phyloP scores from a whole-genome alignment of 306 rosid genomes.

The Lathyrus aphaca region DNA sequence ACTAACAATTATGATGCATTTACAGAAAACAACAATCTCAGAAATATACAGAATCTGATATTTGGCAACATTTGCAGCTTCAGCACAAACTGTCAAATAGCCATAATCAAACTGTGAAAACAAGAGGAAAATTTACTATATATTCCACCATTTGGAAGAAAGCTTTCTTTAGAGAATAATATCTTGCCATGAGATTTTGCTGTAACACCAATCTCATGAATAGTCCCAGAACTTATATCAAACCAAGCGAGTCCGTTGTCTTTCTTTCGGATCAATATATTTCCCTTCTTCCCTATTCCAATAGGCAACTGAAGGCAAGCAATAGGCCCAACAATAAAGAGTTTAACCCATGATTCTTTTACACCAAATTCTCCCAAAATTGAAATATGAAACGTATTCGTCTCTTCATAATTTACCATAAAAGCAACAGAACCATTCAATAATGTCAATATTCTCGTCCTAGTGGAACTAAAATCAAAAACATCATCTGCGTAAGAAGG shows the following conservation, averaged over 20 bases:
- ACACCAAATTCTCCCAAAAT: no score
- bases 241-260: not conserved
- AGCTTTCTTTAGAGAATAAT: not conserved
- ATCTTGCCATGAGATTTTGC: not conserved
- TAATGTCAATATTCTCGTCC: not conserved
- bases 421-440: not conserved
- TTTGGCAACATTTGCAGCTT: no score
- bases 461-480: not conserved
- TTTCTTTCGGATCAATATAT: not conserved
- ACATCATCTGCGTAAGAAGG: not conserved
- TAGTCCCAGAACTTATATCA: not conserved
- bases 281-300: not conserved
- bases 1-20: not conserved
- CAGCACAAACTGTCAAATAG: no score
- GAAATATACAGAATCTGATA: no score
- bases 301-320: not conserved
- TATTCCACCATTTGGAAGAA: not conserved
- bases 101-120: no score
- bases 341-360: no score
- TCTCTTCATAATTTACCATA: not conserved
- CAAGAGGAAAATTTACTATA: not conserved
- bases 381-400: not conserved
- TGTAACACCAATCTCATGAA: not conserved
- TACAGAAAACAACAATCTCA: no score
- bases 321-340: no score